These are phyloP conservation scores for Cyanidiococcus yangmingshanensis DNA, from an alignment of 23 red algal genomes.

Conservation along the genomic window DNA sequence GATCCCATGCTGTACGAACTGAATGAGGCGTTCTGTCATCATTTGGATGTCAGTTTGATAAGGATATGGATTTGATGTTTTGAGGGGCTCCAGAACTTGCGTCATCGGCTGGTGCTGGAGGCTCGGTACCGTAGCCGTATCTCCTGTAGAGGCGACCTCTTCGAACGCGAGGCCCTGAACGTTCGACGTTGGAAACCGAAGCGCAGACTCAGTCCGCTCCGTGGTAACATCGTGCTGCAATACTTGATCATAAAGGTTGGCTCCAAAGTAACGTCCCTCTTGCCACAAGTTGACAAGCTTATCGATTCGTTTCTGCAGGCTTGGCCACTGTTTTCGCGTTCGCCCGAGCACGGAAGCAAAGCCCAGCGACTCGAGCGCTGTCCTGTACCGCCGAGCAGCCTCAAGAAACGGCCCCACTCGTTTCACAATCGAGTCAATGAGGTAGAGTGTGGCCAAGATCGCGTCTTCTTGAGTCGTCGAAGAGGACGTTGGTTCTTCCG, in stretches of 20 bases:
- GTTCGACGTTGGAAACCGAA: not conserved
- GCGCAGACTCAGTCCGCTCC: not conserved
- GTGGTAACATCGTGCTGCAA: not conserved
- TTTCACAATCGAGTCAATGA: constrained; percentile 8
- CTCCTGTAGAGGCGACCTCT: not conserved
- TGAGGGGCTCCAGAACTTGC: not conserved
- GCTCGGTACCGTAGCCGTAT: not conserved
- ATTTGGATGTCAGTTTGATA: constrained; percentile 2
- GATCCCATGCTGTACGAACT: not conserved
- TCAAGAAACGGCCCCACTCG: not conserved
- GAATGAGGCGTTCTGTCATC: not conserved
- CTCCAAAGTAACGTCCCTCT: not conserved
- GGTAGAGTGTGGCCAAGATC: constrained; percentile 1
- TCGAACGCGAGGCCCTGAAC: not conserved
- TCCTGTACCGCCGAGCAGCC: constrained; percentile 3
- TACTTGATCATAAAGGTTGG: not conserved
- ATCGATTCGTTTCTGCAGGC: not conserved
- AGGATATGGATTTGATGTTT: not conserved
- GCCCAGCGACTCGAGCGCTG: not conserved
- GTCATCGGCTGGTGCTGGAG: not conserved
- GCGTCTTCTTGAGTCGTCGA: not conserved
- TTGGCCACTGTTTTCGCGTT: not conserved
- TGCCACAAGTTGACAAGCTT: constrained; percentile 5
- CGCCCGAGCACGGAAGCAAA: not conserved
- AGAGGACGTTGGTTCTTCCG: not conserved